Evolutionary conservation across 768 basidiomycete species (phyloP), one percentile per base, ranked within the genome.

Genomic region (Boletales sp.): DNA sequence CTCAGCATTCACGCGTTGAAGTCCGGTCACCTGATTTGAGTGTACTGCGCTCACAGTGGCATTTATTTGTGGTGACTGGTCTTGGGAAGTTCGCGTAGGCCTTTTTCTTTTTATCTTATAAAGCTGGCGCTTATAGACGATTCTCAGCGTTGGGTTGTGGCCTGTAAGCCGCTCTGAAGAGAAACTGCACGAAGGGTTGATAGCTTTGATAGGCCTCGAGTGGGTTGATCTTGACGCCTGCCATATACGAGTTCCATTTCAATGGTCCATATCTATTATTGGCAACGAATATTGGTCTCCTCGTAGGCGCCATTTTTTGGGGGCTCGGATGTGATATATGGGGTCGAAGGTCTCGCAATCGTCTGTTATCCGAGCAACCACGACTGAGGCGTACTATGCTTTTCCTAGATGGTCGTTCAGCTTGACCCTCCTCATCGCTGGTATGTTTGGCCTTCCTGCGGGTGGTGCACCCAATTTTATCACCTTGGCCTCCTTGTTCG

Each of bases 241-340:
- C 75, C 2, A 54, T 77, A 27, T 66, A 68, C 59, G 81, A 83
- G 50, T 81, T 82, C 53, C 59, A 68, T 31, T 74, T 73, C 55
- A 60, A 72, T 4, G 70, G 69, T 1, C 79, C 80, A 1, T 73
- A 76, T 50, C 67, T 83, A 11, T 70, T 75, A 0, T 67, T 83
- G 30, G 76, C 81, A 1, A 69, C 71, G 24, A 80, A 82, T 52
- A 63, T 79, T 19, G 82, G 82, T 30, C 63, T 83, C 2, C 65
- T 83, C 30, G 71, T 75, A 14, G 80, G 81, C 4, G 72, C 75
- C n/a, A 64, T 78, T 14, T 54, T 76, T 48, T 80, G 77, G 77
- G 71, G 75, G 21, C 54, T 78, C 5, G 76, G 71, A 8, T 77
- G 75, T 43, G 78, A 79, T 49, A 68, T 79, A 21, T 79, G 78